phyloP scores from a whole-genome alignment of 495 filamentous ascomycete species.

The Thermothielavioides terrestris region DNA sequence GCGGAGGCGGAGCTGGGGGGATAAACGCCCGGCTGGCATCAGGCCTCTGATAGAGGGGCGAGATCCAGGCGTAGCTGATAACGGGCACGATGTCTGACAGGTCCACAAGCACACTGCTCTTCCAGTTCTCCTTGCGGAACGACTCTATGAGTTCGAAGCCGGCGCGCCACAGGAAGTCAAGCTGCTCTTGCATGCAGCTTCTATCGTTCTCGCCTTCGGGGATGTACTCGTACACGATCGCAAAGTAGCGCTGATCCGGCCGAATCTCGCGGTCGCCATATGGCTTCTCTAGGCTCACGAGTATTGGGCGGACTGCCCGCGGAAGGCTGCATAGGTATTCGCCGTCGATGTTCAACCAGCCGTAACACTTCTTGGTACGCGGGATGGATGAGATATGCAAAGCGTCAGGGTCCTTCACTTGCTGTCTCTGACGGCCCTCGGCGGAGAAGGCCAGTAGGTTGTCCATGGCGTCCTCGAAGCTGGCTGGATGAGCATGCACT shows the following conservation, averaged over 20 bases:
- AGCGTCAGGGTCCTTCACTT: neutral
- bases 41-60: neutral
- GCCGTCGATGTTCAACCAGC: neutral
- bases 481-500: neutral
- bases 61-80: neutral
- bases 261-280: neutral
- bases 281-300: neutral
- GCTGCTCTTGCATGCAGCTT: neutral
- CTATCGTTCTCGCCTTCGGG: constrained; percentile 1
- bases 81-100: neutral
- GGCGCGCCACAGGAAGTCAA: neutral
- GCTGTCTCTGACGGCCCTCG: neutral
- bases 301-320: neutral
- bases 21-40: neutral
- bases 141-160: neutral
- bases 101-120: neutral
- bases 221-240: neutral
- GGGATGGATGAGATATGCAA: neutral
- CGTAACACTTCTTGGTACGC: neutral
- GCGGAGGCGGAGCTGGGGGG: neutral
- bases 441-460: constrained; percentile 32
- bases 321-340: neutral
- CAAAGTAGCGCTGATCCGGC: neutral
- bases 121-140: constrained; percentile 2
- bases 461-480: constrained; percentile 24